Evolutionary conservation across 306 rosid species (phyloP).

Genomic region (Castanopsis chinensis): DNA sequence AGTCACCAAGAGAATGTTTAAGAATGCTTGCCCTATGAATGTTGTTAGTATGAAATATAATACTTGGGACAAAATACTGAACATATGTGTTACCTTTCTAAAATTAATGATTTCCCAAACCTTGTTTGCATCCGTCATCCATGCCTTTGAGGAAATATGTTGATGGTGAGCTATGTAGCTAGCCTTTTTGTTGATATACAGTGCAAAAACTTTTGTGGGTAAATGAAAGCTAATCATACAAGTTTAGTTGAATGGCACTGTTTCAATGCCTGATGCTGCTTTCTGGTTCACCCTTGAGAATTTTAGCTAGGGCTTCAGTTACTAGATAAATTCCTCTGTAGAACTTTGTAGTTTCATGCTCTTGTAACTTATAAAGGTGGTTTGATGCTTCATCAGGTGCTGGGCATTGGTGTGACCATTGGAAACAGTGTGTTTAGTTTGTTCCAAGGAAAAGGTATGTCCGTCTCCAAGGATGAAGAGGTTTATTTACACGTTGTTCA

Average conservation of each 20-base stretch:
- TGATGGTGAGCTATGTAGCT: neutral
- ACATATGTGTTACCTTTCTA: neutral
- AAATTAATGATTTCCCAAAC: neutral
- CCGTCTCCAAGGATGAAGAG: conserved; percentile 53
- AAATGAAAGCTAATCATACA: neutral
- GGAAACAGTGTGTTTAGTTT: conserved; percentile 99
- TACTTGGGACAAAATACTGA: neutral
- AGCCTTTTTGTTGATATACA: neutral
- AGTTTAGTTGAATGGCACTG: neutral
- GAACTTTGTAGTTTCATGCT: neutral
- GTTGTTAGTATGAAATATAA: too few species aligned
- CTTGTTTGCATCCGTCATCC: neutral
- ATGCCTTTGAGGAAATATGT: neutral
- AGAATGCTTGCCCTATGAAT: neutral
- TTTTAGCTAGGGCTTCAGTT: neutral
- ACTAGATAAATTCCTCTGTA: neutral
- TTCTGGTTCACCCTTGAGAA: neutral
- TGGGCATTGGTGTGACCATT: conserved; percentile 88
- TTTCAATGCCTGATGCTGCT: neutral
- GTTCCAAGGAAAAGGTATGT: conserved; percentile 67
- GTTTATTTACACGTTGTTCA: conserved; percentile 58
- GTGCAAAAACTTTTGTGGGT: neutral
- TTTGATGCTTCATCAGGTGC: conserved; percentile 51
- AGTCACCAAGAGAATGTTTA: neutral
- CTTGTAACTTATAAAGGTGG: conserved; percentile 17